phyloP scores from a whole-genome alignment of 306 rosid species.

The Corylus americana region DNA sequence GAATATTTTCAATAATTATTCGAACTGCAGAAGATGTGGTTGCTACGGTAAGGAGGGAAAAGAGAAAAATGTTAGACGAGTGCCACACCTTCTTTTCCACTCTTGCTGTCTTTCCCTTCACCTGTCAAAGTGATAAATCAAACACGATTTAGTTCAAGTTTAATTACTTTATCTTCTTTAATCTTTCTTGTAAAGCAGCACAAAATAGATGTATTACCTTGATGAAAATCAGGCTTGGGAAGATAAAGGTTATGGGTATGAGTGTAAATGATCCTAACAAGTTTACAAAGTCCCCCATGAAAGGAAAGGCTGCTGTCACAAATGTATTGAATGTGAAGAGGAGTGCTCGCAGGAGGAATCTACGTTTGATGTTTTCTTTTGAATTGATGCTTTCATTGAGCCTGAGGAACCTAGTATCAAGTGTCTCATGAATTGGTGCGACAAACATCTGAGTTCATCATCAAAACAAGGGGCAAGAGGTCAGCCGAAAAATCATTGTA shows the following conservation, averaged over 20 bases:
- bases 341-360: no score
- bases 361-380: no score
- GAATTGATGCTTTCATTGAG: no score
- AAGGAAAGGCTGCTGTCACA: no score
- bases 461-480: no score
- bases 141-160: not conserved
- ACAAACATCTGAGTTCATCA: no score
- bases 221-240: slow-evolving; percentile 65
- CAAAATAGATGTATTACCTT: slow-evolving; percentile 36
- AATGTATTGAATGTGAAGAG: no score
- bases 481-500: no score
- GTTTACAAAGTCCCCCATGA: slow-evolving; percentile 47
- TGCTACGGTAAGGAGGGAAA: slow-evolving; percentile 36
- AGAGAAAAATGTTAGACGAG: slow-evolving; percentile 47
- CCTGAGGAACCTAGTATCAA: no score
- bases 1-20: slow-evolving; percentile 38
- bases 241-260: slow-evolving; percentile 54
- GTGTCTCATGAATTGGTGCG: no score
- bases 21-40: slow-evolving; percentile 54
- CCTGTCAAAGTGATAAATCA: slow-evolving; percentile 31
- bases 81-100: slow-evolving; percentile 49
- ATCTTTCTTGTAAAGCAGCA: not conserved
- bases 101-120: slow-evolving; percentile 49
- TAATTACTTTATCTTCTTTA: not conserved
- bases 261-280: slow-evolving; percentile 53